Percentiles rank a stretch among this genome's conserved stretches.
Conservation (phyloP, 306 rosid species). For the Sesbania bispinosa region DNA sequence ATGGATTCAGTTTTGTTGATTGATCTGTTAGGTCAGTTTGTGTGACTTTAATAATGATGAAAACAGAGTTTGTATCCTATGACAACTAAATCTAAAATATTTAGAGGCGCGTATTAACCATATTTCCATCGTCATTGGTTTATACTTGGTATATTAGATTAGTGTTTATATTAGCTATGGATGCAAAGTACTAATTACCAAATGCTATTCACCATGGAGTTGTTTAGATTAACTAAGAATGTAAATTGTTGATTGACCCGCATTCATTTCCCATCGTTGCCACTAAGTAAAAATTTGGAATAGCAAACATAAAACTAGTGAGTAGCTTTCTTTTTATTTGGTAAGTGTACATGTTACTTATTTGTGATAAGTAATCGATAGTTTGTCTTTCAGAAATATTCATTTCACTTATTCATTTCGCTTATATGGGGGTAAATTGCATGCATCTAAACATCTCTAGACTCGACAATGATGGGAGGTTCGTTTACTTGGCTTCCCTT, state of each 20-base stretch:
- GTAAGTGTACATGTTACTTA: too few species aligned
- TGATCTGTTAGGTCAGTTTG: conserved; percentile 3
- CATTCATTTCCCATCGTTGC: not conserved
- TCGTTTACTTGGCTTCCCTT: too few species aligned
- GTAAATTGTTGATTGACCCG: not conserved
- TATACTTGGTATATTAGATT: not conserved
- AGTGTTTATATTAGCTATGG: conserved; percentile 8
- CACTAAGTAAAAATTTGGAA: not conserved
- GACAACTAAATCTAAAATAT: not conserved
- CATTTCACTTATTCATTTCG: too few species aligned
- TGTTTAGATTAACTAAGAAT: not conserved
- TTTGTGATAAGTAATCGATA: too few species aligned
- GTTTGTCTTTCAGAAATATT: too few species aligned
- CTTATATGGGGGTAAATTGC: too few species aligned
- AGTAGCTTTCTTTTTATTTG: not conserved
- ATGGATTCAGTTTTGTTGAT: conserved; percentile 19
- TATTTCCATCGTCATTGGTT: not conserved
- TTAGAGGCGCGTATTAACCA: not conserved
- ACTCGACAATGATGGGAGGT: too few species aligned
- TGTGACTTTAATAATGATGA: conserved; percentile 19
- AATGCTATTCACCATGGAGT: not conserved
- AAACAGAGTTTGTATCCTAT: not conserved
- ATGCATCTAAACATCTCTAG: too few species aligned
- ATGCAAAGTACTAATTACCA: not conserved
- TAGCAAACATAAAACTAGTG: not conserved